Evolutionary conservation across 139 green algal species (phyloP).

Genomic region (Pleodorina starrii): DNA sequence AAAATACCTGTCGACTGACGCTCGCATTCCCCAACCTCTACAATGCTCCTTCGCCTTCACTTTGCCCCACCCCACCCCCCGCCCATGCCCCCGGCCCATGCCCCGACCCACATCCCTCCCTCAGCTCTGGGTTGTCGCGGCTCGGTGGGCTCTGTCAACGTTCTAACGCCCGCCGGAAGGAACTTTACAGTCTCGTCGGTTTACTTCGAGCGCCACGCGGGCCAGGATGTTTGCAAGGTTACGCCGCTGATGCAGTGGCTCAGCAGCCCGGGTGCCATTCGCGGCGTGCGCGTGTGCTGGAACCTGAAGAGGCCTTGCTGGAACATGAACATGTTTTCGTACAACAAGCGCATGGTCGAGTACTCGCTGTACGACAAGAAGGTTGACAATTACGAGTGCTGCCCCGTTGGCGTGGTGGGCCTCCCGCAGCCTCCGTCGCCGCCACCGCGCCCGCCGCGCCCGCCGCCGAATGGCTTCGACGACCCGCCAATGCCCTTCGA

Average conservation of each 20-base stretch:
- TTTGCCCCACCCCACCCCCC: too few species aligned
- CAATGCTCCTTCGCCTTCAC: background rate
- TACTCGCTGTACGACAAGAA: conserved; percentile 49
- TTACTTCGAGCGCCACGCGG: conserved; percentile 26
- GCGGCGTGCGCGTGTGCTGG: conserved; percentile 4
- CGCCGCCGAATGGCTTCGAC: background rate
- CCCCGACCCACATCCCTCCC: too few species aligned
- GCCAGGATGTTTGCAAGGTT: conserved; percentile 25
- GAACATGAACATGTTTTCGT: background rate
- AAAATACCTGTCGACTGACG: too few species aligned
- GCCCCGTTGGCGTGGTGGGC: background rate
- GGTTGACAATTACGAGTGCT: conserved; percentile 50
- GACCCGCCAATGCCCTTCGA: background rate
- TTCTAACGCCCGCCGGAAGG: background rate
- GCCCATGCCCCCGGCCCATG: too few species aligned
- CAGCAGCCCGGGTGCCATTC: too few species aligned
- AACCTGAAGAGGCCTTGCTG: conserved; percentile 38
- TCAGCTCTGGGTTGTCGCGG: conserved; percentile 21
- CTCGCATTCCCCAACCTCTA: background rate
- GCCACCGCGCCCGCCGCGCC: background rate
- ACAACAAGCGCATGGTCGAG: background rate
- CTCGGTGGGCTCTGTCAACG: background rate
- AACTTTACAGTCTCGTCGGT: background rate
- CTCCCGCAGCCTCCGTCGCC: background rate
- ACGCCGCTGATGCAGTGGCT: conserved; percentile 30